Evolutionary conservation across 2,329 filamentous ascomycete species (phyloP).

Genomic region (Metarhizium sp.): DNA sequence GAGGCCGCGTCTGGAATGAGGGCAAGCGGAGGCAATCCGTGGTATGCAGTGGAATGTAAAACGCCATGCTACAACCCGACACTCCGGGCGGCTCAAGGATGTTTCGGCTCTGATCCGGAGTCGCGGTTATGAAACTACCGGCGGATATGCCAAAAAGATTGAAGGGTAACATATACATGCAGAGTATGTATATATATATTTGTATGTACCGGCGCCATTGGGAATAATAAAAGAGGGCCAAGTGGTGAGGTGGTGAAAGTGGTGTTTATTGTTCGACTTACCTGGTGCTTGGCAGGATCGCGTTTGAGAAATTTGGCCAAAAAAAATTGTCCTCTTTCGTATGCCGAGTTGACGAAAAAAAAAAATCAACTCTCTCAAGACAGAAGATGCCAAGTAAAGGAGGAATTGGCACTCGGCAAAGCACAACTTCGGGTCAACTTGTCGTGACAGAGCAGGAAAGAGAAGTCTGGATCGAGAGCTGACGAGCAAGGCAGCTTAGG

Average conservation of each 20-base stretch:
- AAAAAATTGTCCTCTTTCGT: neutral
- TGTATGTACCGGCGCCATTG: too few relatives aligned
- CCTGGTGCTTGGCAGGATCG: neutral
- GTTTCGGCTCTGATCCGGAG: neutral
- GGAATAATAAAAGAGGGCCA: too few relatives aligned
- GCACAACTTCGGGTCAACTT: conserved; percentile 1
- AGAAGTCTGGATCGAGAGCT: conserved; percentile 2
- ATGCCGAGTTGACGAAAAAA: neutral
- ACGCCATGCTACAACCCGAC: neutral
- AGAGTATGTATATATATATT: neutral
- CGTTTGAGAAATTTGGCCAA: neutral
- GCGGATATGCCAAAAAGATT: neutral
- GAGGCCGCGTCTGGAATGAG: conserved; percentile 15
- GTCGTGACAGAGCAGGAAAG: neutral
- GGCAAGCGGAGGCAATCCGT: conserved; percentile 7
- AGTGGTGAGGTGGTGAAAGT: neutral
- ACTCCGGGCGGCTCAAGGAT: neutral
- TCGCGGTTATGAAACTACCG: neutral
- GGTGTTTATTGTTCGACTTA: neutral
- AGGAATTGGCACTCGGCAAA: neutral
- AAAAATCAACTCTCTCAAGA: neutral
- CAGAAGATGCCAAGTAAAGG: neutral
- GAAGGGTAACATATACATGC: neutral
- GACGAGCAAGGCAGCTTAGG: neutral
- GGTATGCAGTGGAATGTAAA: conserved; percentile 8